phyloP scores from a whole-genome alignment of 139 green algal genomes.

The Nannochloris sp. region DNA sequence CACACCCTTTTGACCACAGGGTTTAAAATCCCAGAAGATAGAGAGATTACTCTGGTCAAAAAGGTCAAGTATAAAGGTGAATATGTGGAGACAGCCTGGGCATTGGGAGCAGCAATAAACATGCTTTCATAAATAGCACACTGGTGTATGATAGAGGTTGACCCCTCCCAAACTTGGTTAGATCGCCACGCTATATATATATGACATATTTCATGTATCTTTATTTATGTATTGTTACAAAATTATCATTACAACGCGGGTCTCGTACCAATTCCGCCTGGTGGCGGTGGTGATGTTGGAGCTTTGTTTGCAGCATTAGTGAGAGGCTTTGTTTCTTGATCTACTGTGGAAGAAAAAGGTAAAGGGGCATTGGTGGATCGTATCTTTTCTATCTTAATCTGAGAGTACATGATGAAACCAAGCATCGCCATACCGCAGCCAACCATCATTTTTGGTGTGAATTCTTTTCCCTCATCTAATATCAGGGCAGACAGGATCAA shows the following conservation, averaged over 20 bases:
- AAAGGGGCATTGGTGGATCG: not conserved
- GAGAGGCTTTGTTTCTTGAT: not conserved
- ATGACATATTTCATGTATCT: not conserved
- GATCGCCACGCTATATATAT: not conserved
- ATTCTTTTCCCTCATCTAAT: slow-evolving; percentile 39
- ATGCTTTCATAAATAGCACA: slow-evolving; percentile 14
- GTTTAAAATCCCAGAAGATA: slow-evolving; percentile 50
- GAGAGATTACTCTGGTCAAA: slow-evolving; percentile 50
- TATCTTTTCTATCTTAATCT: slow-evolving; percentile 5
- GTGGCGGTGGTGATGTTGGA: not conserved
- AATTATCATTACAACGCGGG: too few relatives aligned
- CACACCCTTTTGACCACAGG: slow-evolving; percentile 77
- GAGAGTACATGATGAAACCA: slow-evolving; percentile 35
- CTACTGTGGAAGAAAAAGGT: not conserved
- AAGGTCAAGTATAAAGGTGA: slow-evolving; percentile 72
- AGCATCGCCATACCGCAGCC: slow-evolving; percentile 29
- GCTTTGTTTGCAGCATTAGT: not conserved
- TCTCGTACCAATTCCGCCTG: too few relatives aligned
- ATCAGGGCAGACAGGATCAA: slow-evolving; percentile 39
- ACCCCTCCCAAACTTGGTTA: not conserved
- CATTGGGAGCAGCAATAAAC: slow-evolving; percentile 82
- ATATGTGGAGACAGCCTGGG: slow-evolving; percentile 82
- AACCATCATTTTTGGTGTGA: slow-evolving; percentile 35
- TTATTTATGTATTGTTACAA: not conserved
- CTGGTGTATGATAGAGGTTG: too few relatives aligned